Percentiles rank a stretch among this genome's conserved stretches.
Conservation (phyloP, 306 rosid genomes). For the Ochetophila trinervis region DNA sequence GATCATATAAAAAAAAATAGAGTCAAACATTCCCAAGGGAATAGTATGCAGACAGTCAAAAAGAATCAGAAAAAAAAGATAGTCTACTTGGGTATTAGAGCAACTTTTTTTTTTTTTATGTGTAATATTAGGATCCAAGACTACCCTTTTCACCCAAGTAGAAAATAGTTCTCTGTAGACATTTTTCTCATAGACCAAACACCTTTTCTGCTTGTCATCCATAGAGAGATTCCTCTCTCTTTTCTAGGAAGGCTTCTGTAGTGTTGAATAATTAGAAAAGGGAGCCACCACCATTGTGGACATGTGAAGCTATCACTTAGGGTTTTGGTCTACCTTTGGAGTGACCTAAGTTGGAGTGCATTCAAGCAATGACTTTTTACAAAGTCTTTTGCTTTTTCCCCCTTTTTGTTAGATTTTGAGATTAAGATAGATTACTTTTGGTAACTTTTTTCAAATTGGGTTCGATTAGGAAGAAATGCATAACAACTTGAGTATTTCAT, state of each 20-base stretch:
- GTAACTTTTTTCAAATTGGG: slow-evolving; percentile 9
- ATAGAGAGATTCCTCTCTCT: background rate
- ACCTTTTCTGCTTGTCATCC: background rate
- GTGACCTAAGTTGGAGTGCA: slow-evolving; percentile 52
- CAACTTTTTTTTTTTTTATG: slow-evolving; percentile 26
- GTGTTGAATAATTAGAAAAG: slow-evolving; percentile 49
- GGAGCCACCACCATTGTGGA: slow-evolving; percentile 68
- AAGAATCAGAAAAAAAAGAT: slow-evolving; percentile 38
- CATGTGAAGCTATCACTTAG: slow-evolving; percentile 59
- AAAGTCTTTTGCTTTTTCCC: slow-evolving; percentile 45
- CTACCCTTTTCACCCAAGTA: slow-evolving; percentile 36
- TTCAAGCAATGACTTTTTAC: slow-evolving; percentile 51
- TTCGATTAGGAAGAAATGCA: background rate
- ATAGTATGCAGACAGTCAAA: slow-evolving; percentile 31
- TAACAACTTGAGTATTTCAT: background rate
- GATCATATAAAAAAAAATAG: slow-evolving; percentile 9
- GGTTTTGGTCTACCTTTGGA: slow-evolving; percentile 37
- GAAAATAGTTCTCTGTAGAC: background rate
- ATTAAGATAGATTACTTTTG: slow-evolving; percentile 22
- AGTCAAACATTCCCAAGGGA: slow-evolving; percentile 40
- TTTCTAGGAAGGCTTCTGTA: slow-evolving; percentile 19
- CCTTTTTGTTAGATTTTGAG: slow-evolving; percentile 30
- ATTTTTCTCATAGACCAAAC: background rate
- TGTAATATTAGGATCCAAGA: slow-evolving; percentile 41
- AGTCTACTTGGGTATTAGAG: slow-evolving; percentile 3